phyloP scores from a whole-genome alignment of 2,329 filamentous ascomycete genomes.

The Fusarium marasasianum region DNA sequence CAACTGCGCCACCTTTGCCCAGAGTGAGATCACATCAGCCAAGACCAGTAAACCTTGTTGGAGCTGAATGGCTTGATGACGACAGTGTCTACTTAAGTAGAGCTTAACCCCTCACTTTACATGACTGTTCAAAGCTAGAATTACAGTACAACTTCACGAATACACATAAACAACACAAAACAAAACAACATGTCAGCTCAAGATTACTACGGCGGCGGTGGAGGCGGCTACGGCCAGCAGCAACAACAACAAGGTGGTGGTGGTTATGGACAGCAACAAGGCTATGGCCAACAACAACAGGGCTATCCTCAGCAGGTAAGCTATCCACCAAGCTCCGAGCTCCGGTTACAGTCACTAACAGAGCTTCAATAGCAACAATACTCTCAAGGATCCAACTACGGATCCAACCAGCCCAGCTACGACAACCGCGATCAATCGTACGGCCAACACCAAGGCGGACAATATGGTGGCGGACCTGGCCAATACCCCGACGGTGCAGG shows the following conservation, averaged over 20 bases:
- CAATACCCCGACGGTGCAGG: constrained; percentile 17
- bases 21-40: constrained; percentile 33
- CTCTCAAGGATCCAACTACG: constrained; percentile 27
- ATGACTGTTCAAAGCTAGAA: not conserved
- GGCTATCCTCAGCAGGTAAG: constrained; percentile 33
- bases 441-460: constrained; percentile 32
- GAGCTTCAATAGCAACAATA: constrained; percentile 19
- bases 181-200: constrained; percentile 37
- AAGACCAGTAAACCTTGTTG: constrained; percentile 10
- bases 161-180: not conserved
- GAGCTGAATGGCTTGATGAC: constrained; percentile 20
- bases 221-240: constrained; percentile 15
- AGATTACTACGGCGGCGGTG: constrained; percentile 35
- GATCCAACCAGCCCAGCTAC: constrained; percentile 28
- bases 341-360: not conserved
- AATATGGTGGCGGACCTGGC: constrained; percentile 23
- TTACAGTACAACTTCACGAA: not conserved
- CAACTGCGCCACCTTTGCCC: constrained; percentile 28
- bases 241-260: constrained; percentile 16
- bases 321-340: too few relatives aligned
- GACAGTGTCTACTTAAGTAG: constrained; percentile 21
- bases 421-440: constrained; percentile 23
- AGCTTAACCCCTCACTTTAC: constrained; percentile 12
- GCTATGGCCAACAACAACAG: constrained; percentile 26
- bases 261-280: constrained; percentile 15